phyloP scores from a whole-genome alignment of 2,329 filamentous ascomycete genomes.

The Fusarium marasasianum region DNA sequence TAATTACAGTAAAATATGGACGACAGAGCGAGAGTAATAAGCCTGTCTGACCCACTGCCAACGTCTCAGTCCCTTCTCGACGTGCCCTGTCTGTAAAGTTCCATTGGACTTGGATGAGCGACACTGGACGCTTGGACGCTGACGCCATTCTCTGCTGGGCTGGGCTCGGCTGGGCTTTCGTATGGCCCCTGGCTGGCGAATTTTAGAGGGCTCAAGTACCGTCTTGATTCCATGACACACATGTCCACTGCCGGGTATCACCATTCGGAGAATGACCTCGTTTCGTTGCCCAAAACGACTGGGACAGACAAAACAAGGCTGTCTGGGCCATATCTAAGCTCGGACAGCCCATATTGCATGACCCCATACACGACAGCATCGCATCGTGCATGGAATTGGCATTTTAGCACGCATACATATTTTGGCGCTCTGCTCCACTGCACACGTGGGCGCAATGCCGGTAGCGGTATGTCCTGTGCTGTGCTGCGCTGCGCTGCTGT shows the following conservation, averaged over 20 bases:
- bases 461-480: conserved; percentile 26
- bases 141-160: conserved; percentile 34
- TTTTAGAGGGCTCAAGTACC: conserved; percentile 30
- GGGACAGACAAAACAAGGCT: neutral
- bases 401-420: conserved; percentile 10
- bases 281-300: neutral
- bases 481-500: neutral
- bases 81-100: conserved; percentile 1
- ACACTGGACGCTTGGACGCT: conserved; percentile 29
- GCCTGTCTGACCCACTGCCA: conserved; percentile 37
- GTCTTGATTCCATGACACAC: conserved; percentile 1
- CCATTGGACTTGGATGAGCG: conserved; percentile 15
- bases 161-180: conserved; percentile 16
- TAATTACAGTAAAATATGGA: neutral
- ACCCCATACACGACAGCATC: conserved; percentile 17
- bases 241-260: conserved; percentile 21
- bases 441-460: conserved; percentile 42
- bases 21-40: neutral
- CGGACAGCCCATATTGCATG: neutral
- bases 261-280: conserved; percentile 2
- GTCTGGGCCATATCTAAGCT: neutral
- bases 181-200: conserved; percentile 24
- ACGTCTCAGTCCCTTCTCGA: conserved; percentile 32
- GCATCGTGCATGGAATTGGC: conserved; percentile 3
- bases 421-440: conserved; percentile 32